Base-by-base conservation (phyloP, 208 protist genomes). In the Leishmania amazonensis region DNA sequence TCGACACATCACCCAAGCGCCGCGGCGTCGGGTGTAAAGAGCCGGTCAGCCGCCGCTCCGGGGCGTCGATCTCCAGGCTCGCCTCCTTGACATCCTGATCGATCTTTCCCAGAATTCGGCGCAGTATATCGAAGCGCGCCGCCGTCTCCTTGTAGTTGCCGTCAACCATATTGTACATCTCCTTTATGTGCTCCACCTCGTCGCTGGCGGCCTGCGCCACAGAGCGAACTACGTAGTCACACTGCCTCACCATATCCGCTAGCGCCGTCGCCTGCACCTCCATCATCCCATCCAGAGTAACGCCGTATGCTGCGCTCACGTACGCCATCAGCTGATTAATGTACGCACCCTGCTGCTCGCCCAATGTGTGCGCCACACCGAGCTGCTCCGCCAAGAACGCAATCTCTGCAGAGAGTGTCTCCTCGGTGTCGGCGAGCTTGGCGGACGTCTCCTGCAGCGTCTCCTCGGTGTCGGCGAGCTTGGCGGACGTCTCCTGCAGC, bases 51-150 rank as follows among this genome's bases (percentile, higher is more conserved):
- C 78, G 58, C 62, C 51, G 78, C 28, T 81, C 76, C 73, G 79
- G 71, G 38, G 62, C 70, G 35, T 88, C 87, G 19, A 88, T 76
- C 72, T 89, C 81, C 28, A 77, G 78, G 6, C 51, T 85, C 40
- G 88, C 88, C 76, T 86, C 58, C 88, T 91, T 91, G 75, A 91
- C 85, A 49, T 91, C 88, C 62, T 89, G 71, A 70, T 91, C 88
- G 75, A 91, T 89, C 83, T 89, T 89, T 49, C 85, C 83, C 11
- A 91, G 84, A 40, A 91, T 81, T 24, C 76, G 67, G 3, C 85
- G 83, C 82, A 93, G 80, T 53, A 87, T 68, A 47, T 88, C 65
- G 15, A 87, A 89, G 35, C 88, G 81, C 31, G 84, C 60, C 31
- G 76, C 81, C 38, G 77, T 83, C 77, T 90, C 88, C 5, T 84